phyloP scores from a whole-genome alignment of 257 asterid species.

The Asclepias syriaca region DNA sequence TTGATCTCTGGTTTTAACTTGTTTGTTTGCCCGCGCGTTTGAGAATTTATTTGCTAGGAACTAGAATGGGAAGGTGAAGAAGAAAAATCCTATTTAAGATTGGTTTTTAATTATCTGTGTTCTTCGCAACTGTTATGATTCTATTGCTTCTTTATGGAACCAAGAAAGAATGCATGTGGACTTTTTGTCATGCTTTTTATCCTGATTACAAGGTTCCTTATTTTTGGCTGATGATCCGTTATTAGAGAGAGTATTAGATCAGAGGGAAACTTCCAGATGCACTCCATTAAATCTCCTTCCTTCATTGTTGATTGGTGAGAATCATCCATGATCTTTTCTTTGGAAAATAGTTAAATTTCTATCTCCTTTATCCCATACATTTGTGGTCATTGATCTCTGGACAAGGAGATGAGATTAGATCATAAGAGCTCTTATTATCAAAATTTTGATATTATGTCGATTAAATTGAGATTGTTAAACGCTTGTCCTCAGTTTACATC shows the following conservation, averaged over 20 bases:
- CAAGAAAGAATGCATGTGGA: neutral
- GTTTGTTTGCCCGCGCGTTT: neutral
- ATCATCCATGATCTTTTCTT: neutral
- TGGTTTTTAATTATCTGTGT: neutral
- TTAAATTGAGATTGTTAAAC: neutral
- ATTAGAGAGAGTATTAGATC: neutral
- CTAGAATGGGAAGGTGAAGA: neutral
- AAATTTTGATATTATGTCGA: neutral
- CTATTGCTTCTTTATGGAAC: neutral
- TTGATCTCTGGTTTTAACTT: neutral
- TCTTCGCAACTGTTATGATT: neutral
- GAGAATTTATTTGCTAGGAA: constrained; percentile 2
- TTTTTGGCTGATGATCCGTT: neutral
- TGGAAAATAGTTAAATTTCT: neutral
- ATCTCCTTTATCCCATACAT: neutral
- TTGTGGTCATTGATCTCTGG: neutral
- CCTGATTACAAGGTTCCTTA: neutral
- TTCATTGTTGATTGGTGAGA: neutral
- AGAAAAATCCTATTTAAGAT: neutral
- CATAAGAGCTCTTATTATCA: neutral
- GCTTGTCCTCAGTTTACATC: neutral
- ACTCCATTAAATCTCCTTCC: neutral
- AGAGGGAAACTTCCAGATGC: neutral
- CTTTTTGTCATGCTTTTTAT: neutral
- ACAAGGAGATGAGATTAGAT: neutral